Base-by-base conservation (phyloP, 2,329 filamentous ascomycete genomes). In the Aphanocladium album region DNA sequence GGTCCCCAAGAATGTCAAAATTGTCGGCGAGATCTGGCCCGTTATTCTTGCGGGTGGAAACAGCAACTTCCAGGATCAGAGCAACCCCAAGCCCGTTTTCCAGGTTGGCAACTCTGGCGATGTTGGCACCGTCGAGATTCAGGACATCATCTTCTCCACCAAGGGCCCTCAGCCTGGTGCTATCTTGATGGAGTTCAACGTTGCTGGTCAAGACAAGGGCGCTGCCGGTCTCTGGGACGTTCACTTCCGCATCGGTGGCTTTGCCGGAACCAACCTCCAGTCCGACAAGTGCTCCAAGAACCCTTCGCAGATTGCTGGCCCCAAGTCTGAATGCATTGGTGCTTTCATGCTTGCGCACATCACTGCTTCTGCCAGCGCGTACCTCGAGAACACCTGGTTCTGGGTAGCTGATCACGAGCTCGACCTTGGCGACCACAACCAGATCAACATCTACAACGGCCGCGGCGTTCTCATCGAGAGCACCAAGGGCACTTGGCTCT, bases 381-480 rank as follows among this genome's bases (percentile, higher is more conserved):
- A 96, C 76, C 79, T 96, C 49, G 93, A 97, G 79, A 96, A 96
- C 77, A 86, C 82, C 51, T 96, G 91, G 90, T 88, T 90, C 74
- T 96, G 92, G 91, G 89, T 91, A 51, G 86, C 92, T 2, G 92
- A 96, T 72, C 92, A 96, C 78, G 90, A 96, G 71, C 87, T 96
- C 25, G 93, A 96, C 72, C 81, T 86, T 14, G 65, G 74, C 9
- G 87, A 89, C 69, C 84, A 90, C 73, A 85, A 88, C 71, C 89
- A 95, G 74, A 89, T 95, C 73, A 88, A 90, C 76, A 86, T 96
- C 69, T 96, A 89, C 83, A 96, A 90, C 72, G 91, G 91, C 52
- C 90, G 92, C 64, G 93, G 91, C 68, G 83, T 96, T 65, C 81
- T 87, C 51, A 85, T 96, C 67, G 90, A 96, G 77, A 90, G 85